Evolutionary conservation across 306 rosid species (phyloP).

Genomic region (Aeschynomene evenia): DNA sequence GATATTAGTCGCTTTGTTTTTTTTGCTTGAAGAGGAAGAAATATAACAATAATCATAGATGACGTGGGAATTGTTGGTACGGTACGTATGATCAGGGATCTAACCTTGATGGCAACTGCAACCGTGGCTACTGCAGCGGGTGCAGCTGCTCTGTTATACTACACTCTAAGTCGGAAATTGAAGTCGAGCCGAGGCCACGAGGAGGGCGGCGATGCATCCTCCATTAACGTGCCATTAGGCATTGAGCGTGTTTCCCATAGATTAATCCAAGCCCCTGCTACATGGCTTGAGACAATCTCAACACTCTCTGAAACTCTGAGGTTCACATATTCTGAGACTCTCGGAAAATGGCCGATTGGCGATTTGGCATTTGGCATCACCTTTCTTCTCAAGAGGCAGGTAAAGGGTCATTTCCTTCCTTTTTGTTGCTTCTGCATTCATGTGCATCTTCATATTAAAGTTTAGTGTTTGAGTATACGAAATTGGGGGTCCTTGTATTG

Average conservation of each 20-base stretch:
- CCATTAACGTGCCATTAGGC: constrained; percentile 44
- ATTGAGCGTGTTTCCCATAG: constrained; percentile 69
- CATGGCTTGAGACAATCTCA: constrained; percentile 91
- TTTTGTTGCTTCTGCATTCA: not conserved
- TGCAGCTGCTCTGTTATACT: constrained; percentile 90
- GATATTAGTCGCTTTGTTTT: not conserved
- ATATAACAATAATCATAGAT: no score
- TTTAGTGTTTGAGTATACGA: not conserved
- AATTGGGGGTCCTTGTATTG: no score
- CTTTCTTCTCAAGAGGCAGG: constrained; percentile 93
- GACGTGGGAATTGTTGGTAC: no score
- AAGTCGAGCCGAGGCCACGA: constrained; percentile 30
- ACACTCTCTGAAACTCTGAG: constrained; percentile 87
- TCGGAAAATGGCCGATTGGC: constrained; percentile 97
- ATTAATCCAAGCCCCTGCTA: constrained; percentile 87
- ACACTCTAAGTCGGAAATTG: constrained; percentile 74
- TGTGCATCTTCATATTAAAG: not conserved
- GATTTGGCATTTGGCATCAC: constrained; percentile 95
- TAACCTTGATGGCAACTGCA: constrained; percentile 83
- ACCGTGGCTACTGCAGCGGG: constrained; percentile 99
- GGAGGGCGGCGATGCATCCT: constrained; percentile 39
- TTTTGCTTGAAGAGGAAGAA: no score
- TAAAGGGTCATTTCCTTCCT: constrained; percentile 31
- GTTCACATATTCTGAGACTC: constrained; percentile 94
- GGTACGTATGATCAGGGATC: constrained; percentile 37